Conservation (phyloP, 257 asterid species). For the Cordia subcordata region DNA sequence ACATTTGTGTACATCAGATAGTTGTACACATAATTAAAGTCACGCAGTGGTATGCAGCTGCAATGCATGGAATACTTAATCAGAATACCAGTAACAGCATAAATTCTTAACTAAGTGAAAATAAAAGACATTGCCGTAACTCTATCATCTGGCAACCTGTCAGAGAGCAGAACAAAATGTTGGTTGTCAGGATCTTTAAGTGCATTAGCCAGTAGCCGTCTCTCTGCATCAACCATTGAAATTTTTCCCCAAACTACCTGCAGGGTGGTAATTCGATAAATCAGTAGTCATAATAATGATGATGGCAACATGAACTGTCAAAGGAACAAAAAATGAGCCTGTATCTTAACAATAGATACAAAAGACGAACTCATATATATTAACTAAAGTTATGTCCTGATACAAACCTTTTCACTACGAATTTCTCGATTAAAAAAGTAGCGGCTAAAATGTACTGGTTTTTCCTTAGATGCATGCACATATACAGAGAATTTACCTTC, state of each 20-base stretch:
- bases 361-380: background rate
- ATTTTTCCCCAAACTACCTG: slow-evolving; percentile 99
- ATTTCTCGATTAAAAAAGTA: slow-evolving; percentile 87
- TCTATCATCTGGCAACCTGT: slow-evolving; percentile 45
- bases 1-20: slow-evolving; percentile 90
- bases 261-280: slow-evolving; percentile 14
- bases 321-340: no score
- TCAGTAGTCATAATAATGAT: background rate
- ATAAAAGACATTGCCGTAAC: background rate
- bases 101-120: slow-evolving; percentile 11
- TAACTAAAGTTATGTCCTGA: no score
- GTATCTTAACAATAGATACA: background rate
- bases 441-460: slow-evolving; percentile 96
- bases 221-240: slow-evolving; percentile 99
- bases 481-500: slow-evolving; percentile 96
- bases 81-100: slow-evolving; percentile 15
- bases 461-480: slow-evolving; percentile 93
- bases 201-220: slow-evolving; percentile 80
- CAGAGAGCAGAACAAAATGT: slow-evolving; percentile 90
- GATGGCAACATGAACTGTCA: background rate
- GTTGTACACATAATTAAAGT: slow-evolving; percentile 83
- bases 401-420: slow-evolving; percentile 72
- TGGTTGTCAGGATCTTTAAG: slow-evolving; percentile 80
- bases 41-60: slow-evolving; percentile 93
- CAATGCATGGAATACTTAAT: slow-evolving; percentile 32